Base-by-base conservation (phyloP, 495 filamentous ascomycete species). In the Parathielavia hyrcaniae region DNA sequence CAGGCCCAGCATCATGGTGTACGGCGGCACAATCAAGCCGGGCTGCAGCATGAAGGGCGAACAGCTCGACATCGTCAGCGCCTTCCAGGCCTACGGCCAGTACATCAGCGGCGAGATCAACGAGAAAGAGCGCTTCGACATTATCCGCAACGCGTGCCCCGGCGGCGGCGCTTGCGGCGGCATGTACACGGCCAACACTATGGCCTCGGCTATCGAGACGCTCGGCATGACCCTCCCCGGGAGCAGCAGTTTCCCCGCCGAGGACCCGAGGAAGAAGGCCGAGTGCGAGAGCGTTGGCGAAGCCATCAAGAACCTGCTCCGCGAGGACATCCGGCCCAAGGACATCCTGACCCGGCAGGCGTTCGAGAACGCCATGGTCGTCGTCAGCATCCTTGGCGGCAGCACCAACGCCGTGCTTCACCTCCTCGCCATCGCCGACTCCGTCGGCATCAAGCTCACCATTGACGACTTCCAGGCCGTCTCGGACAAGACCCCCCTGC, bases 111-210 rank as follows among this genome's bases (percentile, higher is more conserved):
- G 91, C 20, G 84, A 97, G 65, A 97, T 97, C 69, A 84, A 79
- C 64, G 93, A 98, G 78, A 85, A 91, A 64, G 78, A 89, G 71
- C 85, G 93, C 26, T 92, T 87, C 67, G 93, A 98, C 71, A 92
- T 97, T 69, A 96, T 97, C 68, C 82, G 92, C 55, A 79, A 97
- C 72, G 93, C 93, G 36, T 97, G 92, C 72, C 92, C 92, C 41
- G 93, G 93, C 46, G 79, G 86, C 59, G 93, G 93, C 59, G 93
- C 95, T 19, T 98, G 93, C 68, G 93, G 93, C 67, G 93, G 93
- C 59, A 98, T 98, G 93, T 98, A 98, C 77, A 98, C 93, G 17
- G 93, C 93, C 54, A 98, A 98, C 79, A 98, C 93, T 50, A 95
- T 98, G 91, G 93, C 93, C 46, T 86, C 86, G 6, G 91, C 91